phyloP scores from a whole-genome alignment of 2,329 filamentous ascomycete species.

The Epichloe coenophiala region DNA sequence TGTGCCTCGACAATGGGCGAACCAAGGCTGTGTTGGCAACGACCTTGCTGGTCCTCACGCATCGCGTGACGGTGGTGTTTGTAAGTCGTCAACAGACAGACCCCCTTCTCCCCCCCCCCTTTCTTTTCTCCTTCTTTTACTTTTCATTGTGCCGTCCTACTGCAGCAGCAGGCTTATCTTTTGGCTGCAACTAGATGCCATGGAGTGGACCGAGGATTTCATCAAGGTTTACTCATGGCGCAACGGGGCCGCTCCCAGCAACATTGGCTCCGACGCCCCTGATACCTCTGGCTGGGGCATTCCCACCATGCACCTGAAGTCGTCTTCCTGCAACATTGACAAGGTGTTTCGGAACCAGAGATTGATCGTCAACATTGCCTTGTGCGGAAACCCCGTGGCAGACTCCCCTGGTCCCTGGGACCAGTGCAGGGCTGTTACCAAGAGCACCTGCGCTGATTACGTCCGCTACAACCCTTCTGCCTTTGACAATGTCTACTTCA shows the following conservation, averaged over 20 bases:
- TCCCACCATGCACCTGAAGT: conserved; percentile 48
- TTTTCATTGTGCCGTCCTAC: too few species aligned
- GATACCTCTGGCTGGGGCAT: conserved; percentile 51
- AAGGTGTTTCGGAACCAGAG: conserved; percentile 51
- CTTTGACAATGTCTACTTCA: conserved; percentile 26
- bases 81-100: conserved; percentile 19
- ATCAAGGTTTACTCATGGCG: conserved; percentile 30
- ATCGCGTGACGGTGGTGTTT: conserved; percentile 25
- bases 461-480: conserved; percentile 22
- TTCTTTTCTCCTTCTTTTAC: too few species aligned
- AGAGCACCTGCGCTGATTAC: conserved; percentile 21
- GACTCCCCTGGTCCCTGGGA: conserved; percentile 13
- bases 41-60: conserved; percentile 27
- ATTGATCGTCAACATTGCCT: conserved; percentile 60
- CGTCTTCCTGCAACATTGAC: conserved; percentile 46
- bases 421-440: conserved; percentile 13
- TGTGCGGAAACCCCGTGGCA: conserved; percentile 55
- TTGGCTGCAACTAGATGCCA: conserved; percentile 17
- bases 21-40: conserved; percentile 27
- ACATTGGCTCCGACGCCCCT: conserved; percentile 31
- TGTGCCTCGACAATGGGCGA: conserved; percentile 16
- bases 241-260: conserved; percentile 16
- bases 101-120: too few species aligned
- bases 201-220: conserved; percentile 27
- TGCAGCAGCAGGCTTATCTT: neutral